Evolutionary conservation across 352 stramenopile genomes (phyloP).

Genomic region (Pythium grandisporangium): DNA sequence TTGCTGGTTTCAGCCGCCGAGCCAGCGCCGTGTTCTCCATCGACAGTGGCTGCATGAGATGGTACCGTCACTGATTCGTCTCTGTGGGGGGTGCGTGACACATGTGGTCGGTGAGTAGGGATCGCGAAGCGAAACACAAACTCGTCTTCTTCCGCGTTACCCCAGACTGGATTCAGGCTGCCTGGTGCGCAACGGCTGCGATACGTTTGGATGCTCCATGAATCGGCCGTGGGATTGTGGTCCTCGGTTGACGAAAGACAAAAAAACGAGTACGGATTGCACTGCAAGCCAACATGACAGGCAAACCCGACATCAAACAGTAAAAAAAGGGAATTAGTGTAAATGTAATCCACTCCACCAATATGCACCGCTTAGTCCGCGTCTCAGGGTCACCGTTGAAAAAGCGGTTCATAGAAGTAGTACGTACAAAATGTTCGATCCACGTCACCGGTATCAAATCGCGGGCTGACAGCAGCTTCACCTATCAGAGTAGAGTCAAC

Average conservation of each 20-base stretch:
- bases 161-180: slow-evolving; percentile 51
- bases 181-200: slow-evolving; percentile 40
- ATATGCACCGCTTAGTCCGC: too few species aligned
- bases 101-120: slow-evolving; percentile 52
- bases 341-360: too few species aligned
- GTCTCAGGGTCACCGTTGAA: too few species aligned
- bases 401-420: too few species aligned
- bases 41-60: too few species aligned
- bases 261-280: slow-evolving; percentile 71
- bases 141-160: slow-evolving; percentile 24
- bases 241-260: slow-evolving; percentile 29
- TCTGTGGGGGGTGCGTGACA: slow-evolving; percentile 24
- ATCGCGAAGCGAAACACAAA: slow-evolving; percentile 74
- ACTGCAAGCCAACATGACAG: too few species aligned
- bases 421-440: slow-evolving; percentile 40
- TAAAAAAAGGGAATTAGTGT: not conserved
- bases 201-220: slow-evolving; percentile 71
- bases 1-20: not conserved
- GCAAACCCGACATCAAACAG: not conserved
- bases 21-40: not conserved
- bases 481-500: slow-evolving; percentile 9
- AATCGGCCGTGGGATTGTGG: slow-evolving; percentile 29
- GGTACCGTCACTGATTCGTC: too few species aligned
- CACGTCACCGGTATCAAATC: slow-evolving; percentile 66
- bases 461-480: slow-evolving; percentile 56